phyloP scores from a whole-genome alignment of 2,329 filamentous ascomycete species.

The Fusarium sp. region DNA sequence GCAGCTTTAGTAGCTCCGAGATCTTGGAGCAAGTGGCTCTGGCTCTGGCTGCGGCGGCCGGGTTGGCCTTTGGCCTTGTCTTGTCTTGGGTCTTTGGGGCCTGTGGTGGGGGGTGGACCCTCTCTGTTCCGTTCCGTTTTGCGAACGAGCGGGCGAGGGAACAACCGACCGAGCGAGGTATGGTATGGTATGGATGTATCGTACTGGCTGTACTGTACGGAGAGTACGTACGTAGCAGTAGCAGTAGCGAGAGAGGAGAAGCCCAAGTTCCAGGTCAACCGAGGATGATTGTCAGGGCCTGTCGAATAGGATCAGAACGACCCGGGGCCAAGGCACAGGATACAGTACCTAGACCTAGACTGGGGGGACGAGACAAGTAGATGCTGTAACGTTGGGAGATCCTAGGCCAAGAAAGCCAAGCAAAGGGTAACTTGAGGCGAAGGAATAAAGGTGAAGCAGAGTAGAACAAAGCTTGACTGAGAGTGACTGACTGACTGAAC shows the following conservation, averaged over 20 bases:
- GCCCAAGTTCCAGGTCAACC: constrained; percentile 33
- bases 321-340: constrained; percentile 37
- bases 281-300: constrained; percentile 23
- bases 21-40: constrained; percentile 49
- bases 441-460: constrained; percentile 8
- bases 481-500: constrained; percentile 17
- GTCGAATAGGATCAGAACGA: constrained; percentile 28
- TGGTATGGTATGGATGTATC: neutral
- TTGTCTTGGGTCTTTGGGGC: constrained; percentile 36
- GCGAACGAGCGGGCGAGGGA: constrained; percentile 8
- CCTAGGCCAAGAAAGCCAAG: constrained; percentile 14
- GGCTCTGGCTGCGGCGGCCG: constrained; percentile 33
- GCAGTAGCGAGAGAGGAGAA: constrained; percentile 13
- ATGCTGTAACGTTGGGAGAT: constrained; percentile 17
- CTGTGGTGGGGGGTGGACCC: constrained; percentile 47
- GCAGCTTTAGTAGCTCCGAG: constrained; percentile 49
- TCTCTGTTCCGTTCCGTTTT: constrained; percentile 40
- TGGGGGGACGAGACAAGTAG: constrained; percentile 18
- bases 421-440: constrained; percentile 16
- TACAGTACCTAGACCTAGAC: constrained; percentile 4
- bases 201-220: constrained; percentile 1
- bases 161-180: neutral
- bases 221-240: neutral
- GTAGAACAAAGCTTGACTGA: constrained; percentile 24
- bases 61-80: constrained; percentile 43